Evolutionary conservation across 768 basidiomycete genomes (phyloP).

Genomic region (Dioszegia crocea): DNA sequence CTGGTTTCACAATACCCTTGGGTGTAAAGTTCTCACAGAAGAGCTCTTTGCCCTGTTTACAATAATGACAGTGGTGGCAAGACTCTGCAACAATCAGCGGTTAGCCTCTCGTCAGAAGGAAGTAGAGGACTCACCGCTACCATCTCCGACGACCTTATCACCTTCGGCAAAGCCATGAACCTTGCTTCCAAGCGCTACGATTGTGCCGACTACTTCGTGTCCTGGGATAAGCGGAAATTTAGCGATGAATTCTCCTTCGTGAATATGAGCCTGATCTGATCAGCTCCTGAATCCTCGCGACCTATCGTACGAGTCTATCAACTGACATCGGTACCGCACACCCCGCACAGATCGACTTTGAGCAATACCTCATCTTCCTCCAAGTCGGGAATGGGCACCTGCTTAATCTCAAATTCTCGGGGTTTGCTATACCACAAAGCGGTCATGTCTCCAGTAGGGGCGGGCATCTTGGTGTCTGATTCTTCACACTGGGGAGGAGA

Average conservation of each 20-base stretch:
- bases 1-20: constrained; percentile 72
- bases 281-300: no score
- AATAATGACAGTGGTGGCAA: constrained; percentile 81
- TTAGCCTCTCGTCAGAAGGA: neutral
- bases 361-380: constrained; percentile 69
- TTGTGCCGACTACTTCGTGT: constrained; percentile 68
- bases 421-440: constrained; percentile 74
- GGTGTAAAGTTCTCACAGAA: constrained; percentile 81
- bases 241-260: constrained; percentile 68
- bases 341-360: constrained; percentile 57
- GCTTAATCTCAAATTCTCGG: constrained; percentile 62
- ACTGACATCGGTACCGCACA: constrained; percentile 59
- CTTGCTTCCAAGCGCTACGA: constrained; percentile 72
- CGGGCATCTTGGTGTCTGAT: constrained; percentile 21
- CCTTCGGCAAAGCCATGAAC: constrained; percentile 72
- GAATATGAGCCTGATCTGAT: constrained; percentile 54
- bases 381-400: constrained; percentile 64
- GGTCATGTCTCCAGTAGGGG: constrained; percentile 55
- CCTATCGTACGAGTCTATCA: no score
- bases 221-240: constrained; percentile 72
- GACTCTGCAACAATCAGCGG: constrained; percentile 14
- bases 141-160: constrained; percentile 80
- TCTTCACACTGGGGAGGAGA: neutral
- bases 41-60: constrained; percentile 73
- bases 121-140: constrained; percentile 53